These are phyloP conservation scores for Monosporascus cannonballus DNA, from an alignment of 2,329 filamentous ascomycete species.

Conservation along the genomic window DNA sequence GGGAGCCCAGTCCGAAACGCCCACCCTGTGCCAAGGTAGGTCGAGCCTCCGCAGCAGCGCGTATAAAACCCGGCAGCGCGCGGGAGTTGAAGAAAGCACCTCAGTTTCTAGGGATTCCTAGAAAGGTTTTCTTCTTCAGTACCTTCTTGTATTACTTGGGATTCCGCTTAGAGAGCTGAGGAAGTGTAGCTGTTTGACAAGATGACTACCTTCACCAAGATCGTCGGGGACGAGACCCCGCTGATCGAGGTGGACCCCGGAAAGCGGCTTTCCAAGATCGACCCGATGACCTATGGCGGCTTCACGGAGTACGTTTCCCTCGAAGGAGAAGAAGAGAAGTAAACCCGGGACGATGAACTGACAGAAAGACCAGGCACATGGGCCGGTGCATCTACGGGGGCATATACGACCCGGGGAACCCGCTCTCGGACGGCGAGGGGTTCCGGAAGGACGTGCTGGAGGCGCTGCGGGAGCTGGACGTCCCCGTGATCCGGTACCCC, in stretches of 20 bases:
- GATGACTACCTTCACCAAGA: slow-evolving; percentile 71
- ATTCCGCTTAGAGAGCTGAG: not conserved
- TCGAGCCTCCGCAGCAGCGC: no score
- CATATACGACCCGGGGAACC: slow-evolving; percentile 72
- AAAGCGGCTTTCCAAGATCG: slow-evolving; percentile 65
- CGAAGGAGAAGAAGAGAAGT: slow-evolving; percentile 1
- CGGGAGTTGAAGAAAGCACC: no score
- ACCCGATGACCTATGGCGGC: slow-evolving; percentile 76
- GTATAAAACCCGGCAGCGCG: no score
- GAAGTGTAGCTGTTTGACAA: slow-evolving; percentile 3
- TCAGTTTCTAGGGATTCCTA: no score
- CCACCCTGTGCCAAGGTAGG: no score
- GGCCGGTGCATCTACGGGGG: slow-evolving; percentile 83
- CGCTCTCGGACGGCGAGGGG: slow-evolving; percentile 66
- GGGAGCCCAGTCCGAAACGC: no score
- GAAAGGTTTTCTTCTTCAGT: not conserved
- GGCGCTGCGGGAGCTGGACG: slow-evolving; percentile 65
- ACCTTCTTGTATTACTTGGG: not conserved
- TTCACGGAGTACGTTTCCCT: slow-evolving; percentile 58
- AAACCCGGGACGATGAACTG: not conserved
- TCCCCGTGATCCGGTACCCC: slow-evolving; percentile 74
- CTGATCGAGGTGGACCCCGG: slow-evolving; percentile 60
- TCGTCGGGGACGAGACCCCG: slow-evolving; percentile 53
- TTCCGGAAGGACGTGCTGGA: slow-evolving; percentile 75
- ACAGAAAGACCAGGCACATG: slow-evolving; percentile 59